phyloP scores from a whole-genome alignment of 1,139 yeast genomes.

The Torulaspora pretoriensis region DNA sequence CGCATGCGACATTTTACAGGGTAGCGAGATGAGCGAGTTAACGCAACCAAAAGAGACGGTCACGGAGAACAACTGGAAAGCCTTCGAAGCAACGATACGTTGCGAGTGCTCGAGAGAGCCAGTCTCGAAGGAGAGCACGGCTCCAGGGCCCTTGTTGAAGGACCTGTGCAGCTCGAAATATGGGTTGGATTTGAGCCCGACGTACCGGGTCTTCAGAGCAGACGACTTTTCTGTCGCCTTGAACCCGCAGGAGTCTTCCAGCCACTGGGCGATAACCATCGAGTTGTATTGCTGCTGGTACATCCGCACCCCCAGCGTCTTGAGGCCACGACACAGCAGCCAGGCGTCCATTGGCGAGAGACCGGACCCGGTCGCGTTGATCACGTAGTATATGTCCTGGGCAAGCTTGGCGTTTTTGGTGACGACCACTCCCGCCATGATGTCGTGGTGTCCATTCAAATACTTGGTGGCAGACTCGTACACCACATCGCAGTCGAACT shows the following conservation, averaged over 20 bases:
- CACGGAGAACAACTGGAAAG: constrained; percentile 66
- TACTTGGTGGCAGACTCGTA: constrained; percentile 92
- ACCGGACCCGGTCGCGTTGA: constrained; percentile 89
- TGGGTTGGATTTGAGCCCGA: constrained; percentile 79
- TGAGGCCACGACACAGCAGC: constrained; percentile 80
- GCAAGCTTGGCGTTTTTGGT: constrained; percentile 61
- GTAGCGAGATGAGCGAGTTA: constrained; percentile 84
- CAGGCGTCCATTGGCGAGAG: constrained; percentile 88
- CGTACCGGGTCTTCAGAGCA: constrained; percentile 63
- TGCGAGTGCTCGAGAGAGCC: constrained; percentile 66
- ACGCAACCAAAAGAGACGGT: constrained; percentile 95
- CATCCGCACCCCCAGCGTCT: constrained; percentile 77
- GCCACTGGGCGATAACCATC: constrained; percentile 65
- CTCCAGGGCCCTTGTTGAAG: constrained; percentile 83
- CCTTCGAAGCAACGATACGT: constrained; percentile 65
- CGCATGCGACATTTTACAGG: constrained; percentile 96
- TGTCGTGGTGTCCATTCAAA: constrained; percentile 89
- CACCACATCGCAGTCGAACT: constrained; percentile 82
- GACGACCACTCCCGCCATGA: constrained; percentile 91
- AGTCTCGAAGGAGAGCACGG: constrained; percentile 84
- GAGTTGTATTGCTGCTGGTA: constrained; percentile 87
- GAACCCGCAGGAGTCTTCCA: constrained; percentile 57
- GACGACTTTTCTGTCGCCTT: constrained; percentile 15
- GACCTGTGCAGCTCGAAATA: constrained; percentile 73
- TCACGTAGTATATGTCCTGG: constrained; percentile 64